phyloP scores from a whole-genome alignment of 202 grass and related monocot genomes.

The Digitaria exilis region DNA sequence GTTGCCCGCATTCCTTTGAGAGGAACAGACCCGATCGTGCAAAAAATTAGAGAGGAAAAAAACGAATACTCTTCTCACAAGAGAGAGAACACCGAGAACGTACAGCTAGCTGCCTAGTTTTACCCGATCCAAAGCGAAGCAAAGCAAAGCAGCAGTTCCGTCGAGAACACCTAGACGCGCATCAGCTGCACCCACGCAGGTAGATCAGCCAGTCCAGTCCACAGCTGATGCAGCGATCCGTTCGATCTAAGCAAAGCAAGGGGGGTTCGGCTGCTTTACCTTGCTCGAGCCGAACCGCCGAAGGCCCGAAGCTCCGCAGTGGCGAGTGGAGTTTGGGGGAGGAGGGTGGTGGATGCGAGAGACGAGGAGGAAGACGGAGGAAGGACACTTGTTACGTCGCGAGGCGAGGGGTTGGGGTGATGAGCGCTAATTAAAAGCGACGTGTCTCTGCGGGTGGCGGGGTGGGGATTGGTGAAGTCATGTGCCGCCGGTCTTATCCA shows the following conservation, averaged over 20 bases:
- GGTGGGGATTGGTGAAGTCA: constrained; percentile 30
- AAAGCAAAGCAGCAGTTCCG: not conserved
- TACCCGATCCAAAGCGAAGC: not conserved
- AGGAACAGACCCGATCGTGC: not conserved
- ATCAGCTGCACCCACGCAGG: not conserved
- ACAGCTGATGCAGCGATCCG: not conserved
- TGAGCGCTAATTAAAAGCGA: constrained; percentile 47
- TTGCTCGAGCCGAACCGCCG: constrained; percentile 18
- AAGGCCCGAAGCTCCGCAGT: not conserved
- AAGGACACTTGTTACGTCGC: constrained; percentile 35
- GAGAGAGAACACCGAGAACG: not conserved
- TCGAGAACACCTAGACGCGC: not conserved
- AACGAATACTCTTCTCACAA: not conserved
- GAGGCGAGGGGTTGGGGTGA: constrained; percentile 17
- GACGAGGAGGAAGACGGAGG: not conserved
- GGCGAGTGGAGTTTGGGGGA: not conserved
- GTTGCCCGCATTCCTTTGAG: not conserved
- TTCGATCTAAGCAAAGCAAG: not conserved
- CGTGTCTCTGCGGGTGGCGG: not conserved
- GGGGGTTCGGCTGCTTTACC: constrained; percentile 37
- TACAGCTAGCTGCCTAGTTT: constrained; percentile 2
- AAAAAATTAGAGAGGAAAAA: not conserved
- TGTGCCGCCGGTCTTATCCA: constrained; percentile 49
- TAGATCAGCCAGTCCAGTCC: not conserved
- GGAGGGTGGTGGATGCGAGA: not conserved